These are phyloP conservation scores for Xerocomus potaroensis DNA, from an alignment of 768 basidiomycete genomes.

Conservation along the genomic window DNA sequence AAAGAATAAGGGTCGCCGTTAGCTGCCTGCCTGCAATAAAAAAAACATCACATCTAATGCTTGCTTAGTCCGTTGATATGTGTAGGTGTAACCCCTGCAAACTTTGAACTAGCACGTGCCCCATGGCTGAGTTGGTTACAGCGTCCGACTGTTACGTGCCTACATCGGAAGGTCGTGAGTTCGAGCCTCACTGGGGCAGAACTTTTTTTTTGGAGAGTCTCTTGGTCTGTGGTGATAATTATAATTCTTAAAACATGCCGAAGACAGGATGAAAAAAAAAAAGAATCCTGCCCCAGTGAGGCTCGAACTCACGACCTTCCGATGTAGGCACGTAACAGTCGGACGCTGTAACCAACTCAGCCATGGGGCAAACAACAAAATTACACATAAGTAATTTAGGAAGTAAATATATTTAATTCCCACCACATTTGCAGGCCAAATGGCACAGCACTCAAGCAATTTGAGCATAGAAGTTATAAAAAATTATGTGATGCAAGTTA, in stretches of 20 bases:
- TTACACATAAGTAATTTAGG: too few species aligned
- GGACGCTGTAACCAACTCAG: constrained; percentile 78
- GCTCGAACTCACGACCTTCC: constrained; percentile 70
- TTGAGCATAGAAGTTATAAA: too few species aligned
- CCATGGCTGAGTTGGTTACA: constrained; percentile 77
- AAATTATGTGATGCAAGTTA: too few species aligned
- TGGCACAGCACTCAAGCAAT: too few species aligned
- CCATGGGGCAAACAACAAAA: constrained; percentile 56
- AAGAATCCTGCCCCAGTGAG: constrained; percentile 50
- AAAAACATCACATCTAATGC: neutral
- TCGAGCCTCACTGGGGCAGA: constrained; percentile 63
- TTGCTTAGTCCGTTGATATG: too few species aligned
- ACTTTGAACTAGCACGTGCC: constrained; percentile 35
- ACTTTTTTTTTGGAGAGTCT: too few species aligned
- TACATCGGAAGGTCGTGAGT: constrained; percentile 64
- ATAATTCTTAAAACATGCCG: too few species aligned
- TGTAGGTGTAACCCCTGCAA: neutral
- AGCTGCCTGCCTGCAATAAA: constrained; percentile 4
- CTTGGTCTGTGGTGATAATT: too few species aligned
- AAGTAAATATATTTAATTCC: too few species aligned
- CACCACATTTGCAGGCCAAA: too few species aligned
- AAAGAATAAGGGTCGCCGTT: constrained; percentile 48
- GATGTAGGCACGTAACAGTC: constrained; percentile 55
- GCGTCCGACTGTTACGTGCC: constrained; percentile 66
- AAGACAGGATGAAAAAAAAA: too few species aligned